Percentiles rank a stretch among this genome's conserved stretches.
phyloP scores from a whole-genome alignment of 164 flowering plant species.

The Stephania japonica region DNA sequence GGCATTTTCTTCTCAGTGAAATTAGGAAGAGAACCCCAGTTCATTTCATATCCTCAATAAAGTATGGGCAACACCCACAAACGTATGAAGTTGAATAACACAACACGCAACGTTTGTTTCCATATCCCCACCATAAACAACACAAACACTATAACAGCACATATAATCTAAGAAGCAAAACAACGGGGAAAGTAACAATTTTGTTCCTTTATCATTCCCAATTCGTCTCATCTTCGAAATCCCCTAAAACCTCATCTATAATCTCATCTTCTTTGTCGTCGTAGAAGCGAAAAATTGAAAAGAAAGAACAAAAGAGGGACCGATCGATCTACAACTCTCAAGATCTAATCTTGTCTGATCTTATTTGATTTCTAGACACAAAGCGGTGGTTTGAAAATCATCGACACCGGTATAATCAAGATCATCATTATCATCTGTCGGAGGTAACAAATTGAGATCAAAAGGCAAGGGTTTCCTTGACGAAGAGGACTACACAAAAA shows the following conservation, averaged over 20 bases:
- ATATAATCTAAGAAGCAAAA: slow-evolving; percentile 15
- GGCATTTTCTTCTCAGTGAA: too few species aligned
- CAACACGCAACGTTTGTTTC: background rate
- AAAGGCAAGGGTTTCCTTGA: slow-evolving; percentile 36
- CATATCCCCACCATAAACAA: slow-evolving; percentile 3
- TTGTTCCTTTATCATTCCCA: background rate
- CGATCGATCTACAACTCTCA: too few species aligned
- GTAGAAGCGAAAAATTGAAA: slow-evolving; percentile 10
- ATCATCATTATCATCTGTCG: slow-evolving; percentile 12
- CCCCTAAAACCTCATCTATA: background rate
- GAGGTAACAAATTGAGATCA: slow-evolving; percentile 48
- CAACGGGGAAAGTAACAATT: slow-evolving; percentile 3
- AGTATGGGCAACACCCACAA: slow-evolving; percentile 10
- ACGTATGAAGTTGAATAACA: slow-evolving; percentile 26
- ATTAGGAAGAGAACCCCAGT: slow-evolving; percentile 3
- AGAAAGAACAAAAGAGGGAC: background rate
- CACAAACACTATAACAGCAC: slow-evolving; percentile 12
- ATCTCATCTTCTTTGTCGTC: background rate
- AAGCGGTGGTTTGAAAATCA: slow-evolving; percentile 41
- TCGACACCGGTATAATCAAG: slow-evolving; percentile 24
- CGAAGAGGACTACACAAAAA: slow-evolving; percentile 33
- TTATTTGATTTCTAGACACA: slow-evolving; percentile 31
- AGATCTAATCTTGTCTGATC: background rate
- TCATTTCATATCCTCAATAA: slow-evolving; percentile 12
- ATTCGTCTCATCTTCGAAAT: too few species aligned